A percentile compares a stretch with the other conserved stretches of the same genome.
Conservation (phyloP, 768 basidiomycete genomes). For the Nevesoporus exiguus region DNA sequence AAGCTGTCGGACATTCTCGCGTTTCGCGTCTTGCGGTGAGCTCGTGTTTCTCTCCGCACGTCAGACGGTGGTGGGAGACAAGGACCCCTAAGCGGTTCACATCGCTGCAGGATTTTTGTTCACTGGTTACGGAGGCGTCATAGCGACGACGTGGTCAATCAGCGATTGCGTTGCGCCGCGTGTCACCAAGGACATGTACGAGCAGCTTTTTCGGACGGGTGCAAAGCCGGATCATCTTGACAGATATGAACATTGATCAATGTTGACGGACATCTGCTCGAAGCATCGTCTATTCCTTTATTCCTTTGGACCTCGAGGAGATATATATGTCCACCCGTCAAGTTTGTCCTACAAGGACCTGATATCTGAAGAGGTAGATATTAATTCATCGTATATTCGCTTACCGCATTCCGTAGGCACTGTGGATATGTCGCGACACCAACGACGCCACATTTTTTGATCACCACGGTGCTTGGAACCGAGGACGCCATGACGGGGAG, state of each 20-base stretch:
- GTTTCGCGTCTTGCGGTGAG: constrained; percentile 15
- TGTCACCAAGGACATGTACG: not conserved
- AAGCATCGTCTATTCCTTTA: no score
- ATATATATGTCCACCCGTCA: no score
- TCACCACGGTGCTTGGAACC: not conserved
- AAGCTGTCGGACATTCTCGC: not conserved
- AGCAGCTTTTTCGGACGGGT: not conserved
- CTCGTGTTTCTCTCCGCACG: constrained; percentile 45
- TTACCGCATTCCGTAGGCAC: not conserved
- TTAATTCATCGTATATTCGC: no score
- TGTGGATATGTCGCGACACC: not conserved
- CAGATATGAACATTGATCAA: not conserved
- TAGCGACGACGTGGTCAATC: constrained; percentile 44
- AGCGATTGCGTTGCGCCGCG: constrained; percentile 11
- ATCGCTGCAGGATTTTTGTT: constrained; percentile 39
- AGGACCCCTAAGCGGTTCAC: constrained; percentile 37
- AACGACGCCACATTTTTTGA: not conserved
- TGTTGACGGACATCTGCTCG: not conserved
- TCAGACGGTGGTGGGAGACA: constrained; percentile 38
- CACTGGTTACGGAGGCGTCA: constrained; percentile 27
- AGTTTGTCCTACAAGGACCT: no score
- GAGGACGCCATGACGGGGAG: no score
- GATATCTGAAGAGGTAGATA: not conserved
- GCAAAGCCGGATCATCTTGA: constrained; percentile 9
- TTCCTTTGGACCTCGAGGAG: no score